Evolutionary conservation across 2,329 filamentous ascomycete genomes (phyloP), one percentile per base, ranked within the genome.

Genomic region (Botrytis paeoniae): DNA sequence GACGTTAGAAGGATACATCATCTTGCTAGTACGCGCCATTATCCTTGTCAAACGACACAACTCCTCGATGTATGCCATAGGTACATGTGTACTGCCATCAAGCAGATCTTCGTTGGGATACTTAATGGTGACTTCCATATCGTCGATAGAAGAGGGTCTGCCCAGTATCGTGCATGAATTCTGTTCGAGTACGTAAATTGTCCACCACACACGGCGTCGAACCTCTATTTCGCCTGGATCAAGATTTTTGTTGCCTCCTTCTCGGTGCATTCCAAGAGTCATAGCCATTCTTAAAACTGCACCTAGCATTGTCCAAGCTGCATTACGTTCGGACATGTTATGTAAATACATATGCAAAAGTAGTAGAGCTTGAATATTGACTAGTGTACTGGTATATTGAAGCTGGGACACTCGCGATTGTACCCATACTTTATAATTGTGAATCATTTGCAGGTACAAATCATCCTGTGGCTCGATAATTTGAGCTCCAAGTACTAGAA

Each of bases 221-320:
- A 80, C 74, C 71, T 80, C 77, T 12, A 76, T 74, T 66, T 80
- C 78, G 68, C 79, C 68, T 1, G 74, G 61, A 63, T 83, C 80
- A 70, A 84, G 83, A 2, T 82, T 79, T 48, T 79, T 77, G n/a
- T 81, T 82, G 0, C 81, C 79, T 41, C 79, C 81, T 74, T 84
- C 83, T 45, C 83, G 80, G 74, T 85, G 83, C 82, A 85, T 83
- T 5, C 83, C 83, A 70, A 84, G 79, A 22, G 82, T 83, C 71
- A 84, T 82, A 4, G 83, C 82, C 80, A 85, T 82, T 22, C 83
- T 81, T 20, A 82, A 82, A 14, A 81, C 83, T 48, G 81, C 80
- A 4, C 83, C 83, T 16, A 84, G 80, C 4, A 84, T 78, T 68
- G 83, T 79, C 80, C 82, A 84, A 1, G 82, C 81, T 69, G 80